phyloP scores from a whole-genome alignment of 257 asterid species.

The Nicotiana sylvestris region DNA sequence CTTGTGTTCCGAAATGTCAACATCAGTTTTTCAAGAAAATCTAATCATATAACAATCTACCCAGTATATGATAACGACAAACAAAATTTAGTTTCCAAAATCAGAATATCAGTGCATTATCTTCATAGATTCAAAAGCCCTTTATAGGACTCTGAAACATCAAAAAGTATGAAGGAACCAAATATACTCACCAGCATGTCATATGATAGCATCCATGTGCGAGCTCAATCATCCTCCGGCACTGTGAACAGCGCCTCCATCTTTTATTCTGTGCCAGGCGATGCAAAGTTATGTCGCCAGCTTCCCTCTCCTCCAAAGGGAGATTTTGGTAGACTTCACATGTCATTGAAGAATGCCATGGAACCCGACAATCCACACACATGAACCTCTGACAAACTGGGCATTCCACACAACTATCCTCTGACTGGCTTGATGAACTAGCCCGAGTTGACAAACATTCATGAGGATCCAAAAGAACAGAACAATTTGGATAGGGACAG shows the following conservation, averaged over 20 bases:
- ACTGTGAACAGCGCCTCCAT: constrained; percentile 72
- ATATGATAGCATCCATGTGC: constrained; percentile 71
- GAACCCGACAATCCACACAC: constrained; percentile 75
- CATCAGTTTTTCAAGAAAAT: not conserved
- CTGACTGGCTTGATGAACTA: constrained; percentile 54
- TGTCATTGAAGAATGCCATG: constrained; percentile 84
- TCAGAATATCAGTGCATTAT: not conserved
- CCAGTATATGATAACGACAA: not conserved
- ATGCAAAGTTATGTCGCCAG: constrained; percentile 43
- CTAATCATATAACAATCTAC: not conserved
- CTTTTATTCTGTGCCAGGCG: constrained; percentile 45
- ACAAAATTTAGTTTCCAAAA: not conserved
- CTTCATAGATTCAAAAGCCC: not conserved
- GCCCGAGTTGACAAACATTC: constrained; percentile 50
- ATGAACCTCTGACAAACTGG: constrained; percentile 66
- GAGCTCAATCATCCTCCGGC: constrained; percentile 67
- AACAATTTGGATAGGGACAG: constrained; percentile 75
- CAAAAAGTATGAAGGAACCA: not conserved
- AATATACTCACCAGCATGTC: constrained; percentile 64
- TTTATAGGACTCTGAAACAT: not conserved
- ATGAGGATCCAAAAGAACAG: constrained; percentile 62
- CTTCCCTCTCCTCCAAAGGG: constrained; percentile 64
- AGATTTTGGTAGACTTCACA: constrained; percentile 70
- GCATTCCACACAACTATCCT: constrained; percentile 62
- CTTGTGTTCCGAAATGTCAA: not conserved